Conservation (phyloP, 2,329 filamentous ascomycete genomes). For the Fusarium brevicatenulatum region DNA sequence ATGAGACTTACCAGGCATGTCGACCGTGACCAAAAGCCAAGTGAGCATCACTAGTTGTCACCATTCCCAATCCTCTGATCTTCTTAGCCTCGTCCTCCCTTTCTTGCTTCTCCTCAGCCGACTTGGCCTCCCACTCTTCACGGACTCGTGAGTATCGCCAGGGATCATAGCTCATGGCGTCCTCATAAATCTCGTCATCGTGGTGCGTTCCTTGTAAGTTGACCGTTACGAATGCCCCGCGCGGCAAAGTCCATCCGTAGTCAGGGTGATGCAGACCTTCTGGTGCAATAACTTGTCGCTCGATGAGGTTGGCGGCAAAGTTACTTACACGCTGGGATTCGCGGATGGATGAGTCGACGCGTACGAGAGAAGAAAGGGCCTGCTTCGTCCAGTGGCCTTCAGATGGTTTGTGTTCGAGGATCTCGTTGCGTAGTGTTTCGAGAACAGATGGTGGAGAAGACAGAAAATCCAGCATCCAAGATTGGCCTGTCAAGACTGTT, state of each 20-base stretch:
- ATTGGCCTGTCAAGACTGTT: conserved; percentile 62
- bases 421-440: conserved; percentile 57
- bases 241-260: conserved; percentile 50
- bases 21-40: conserved; percentile 67
- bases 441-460: conserved; percentile 51
- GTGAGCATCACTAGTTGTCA: conserved; percentile 62
- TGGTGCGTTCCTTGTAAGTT: conserved; percentile 58
- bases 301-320: conserved; percentile 57
- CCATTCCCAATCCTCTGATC: conserved; percentile 58
- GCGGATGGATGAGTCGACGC: conserved; percentile 62
- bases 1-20: conserved; percentile 56
- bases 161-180: conserved; percentile 58
- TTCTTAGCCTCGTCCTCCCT: conserved; percentile 47
- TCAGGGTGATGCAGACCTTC: conserved; percentile 56
- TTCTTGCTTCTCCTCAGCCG: conserved; percentile 42
- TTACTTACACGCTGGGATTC: conserved; percentile 62
- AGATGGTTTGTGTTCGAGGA: conserved; percentile 40
- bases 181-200: conserved; percentile 56
- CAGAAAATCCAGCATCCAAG: conserved; percentile 59
- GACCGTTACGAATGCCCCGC: conserved; percentile 55
- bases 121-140: conserved; percentile 50
- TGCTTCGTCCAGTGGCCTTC: conserved; percentile 58
- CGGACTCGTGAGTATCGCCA: conserved; percentile 59
- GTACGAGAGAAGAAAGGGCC: conserved; percentile 54
- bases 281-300: conserved; percentile 56